Conservation (phyloP, 768 basidiomycete genomes). For the Kwoniella dejecticola region DNA sequence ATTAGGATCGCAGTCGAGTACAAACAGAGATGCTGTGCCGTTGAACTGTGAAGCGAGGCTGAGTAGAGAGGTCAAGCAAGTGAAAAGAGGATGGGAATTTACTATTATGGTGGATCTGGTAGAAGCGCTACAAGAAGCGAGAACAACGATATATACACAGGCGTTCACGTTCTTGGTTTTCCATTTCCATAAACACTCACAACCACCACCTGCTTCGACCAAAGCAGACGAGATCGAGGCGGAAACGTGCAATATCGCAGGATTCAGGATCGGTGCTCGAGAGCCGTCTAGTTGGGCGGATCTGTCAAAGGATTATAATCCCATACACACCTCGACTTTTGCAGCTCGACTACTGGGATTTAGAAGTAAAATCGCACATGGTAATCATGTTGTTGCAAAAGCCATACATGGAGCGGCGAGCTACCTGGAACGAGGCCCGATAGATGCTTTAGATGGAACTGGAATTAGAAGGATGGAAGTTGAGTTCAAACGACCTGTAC, state of each 20-base stretch:
- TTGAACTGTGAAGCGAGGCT: background rate
- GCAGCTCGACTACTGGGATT: slow-evolving; percentile 31
- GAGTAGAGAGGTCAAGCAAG: slow-evolving; percentile 2
- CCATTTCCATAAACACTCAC: slow-evolving; percentile 20
- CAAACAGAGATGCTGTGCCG: no score
- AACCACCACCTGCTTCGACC: background rate
- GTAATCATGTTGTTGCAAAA: slow-evolving; percentile 25
- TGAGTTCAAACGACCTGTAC: slow-evolving; percentile 25
- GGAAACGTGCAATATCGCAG: background rate
- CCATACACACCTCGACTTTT: slow-evolving; percentile 25
- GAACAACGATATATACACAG: slow-evolving; percentile 18
- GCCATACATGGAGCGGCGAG: background rate
- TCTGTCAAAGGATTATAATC: slow-evolving; percentile 38
- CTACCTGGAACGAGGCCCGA: background rate
- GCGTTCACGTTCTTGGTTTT: slow-evolving; percentile 18
- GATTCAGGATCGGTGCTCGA: background rate
- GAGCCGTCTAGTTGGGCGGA: slow-evolving; percentile 29
- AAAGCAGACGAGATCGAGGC: background rate
- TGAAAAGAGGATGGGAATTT: slow-evolving; percentile 30
- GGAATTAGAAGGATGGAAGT: slow-evolving; percentile 24
- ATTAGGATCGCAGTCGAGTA: background rate
- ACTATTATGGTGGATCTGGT: slow-evolving; percentile 15
- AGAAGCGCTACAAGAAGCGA: no score
- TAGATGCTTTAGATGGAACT: background rate
- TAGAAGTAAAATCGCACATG: slow-evolving; percentile 27